Evolutionary conservation across 768 basidiomycete species (phyloP), one percentile per base, ranked within the genome.

Genomic region (Suillus bovinus): DNA sequence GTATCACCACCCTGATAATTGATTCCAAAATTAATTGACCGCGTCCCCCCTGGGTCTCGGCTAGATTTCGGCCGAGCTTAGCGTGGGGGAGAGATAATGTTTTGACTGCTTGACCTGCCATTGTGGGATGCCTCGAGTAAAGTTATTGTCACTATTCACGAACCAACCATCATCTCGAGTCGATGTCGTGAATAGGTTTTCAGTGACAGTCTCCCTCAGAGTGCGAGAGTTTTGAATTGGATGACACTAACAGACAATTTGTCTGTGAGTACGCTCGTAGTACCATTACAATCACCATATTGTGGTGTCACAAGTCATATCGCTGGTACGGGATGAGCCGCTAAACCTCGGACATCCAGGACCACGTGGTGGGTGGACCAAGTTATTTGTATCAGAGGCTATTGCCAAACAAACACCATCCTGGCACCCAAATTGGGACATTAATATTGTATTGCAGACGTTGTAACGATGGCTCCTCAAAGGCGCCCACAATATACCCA

Each of bases 401-500:
- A 22, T 59, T 69, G 74, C 61, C 79, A 82, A 83, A 83, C 72
- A 82, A 64, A 64, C 62, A 44, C 61, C 71, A n/a, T 5, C 5
- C 27, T 41, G 53, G 42, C 31, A 52, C 64, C 64, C 54, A 54
- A 29, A 67, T 62, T 63, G 64, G 64, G 68, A 61, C 33, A n/a
- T 38, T 34, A 1, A 50, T 13, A 53, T 17, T 20, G 31, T 54
- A 60, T 44, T n/a, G 24, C n/a, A n/a, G n/a, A 52, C 49, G 29
- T 39, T 46, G 63, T 65, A 62, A 57, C 50, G 63, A 93, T 93
- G 91, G 86, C 89, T 74, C 89, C 90, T 68, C 88, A 90, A 70
- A 81, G 87, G 68, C 81, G 85, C 58, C 85, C 83, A 61, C 81
- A 83, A 57, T 93, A 91, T 74, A 91, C 89, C 4, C 90, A 90